Evolutionary conservation across 2,329 filamentous ascomycete genomes (phyloP).

Genomic region (Sarocladium oryzae): DNA sequence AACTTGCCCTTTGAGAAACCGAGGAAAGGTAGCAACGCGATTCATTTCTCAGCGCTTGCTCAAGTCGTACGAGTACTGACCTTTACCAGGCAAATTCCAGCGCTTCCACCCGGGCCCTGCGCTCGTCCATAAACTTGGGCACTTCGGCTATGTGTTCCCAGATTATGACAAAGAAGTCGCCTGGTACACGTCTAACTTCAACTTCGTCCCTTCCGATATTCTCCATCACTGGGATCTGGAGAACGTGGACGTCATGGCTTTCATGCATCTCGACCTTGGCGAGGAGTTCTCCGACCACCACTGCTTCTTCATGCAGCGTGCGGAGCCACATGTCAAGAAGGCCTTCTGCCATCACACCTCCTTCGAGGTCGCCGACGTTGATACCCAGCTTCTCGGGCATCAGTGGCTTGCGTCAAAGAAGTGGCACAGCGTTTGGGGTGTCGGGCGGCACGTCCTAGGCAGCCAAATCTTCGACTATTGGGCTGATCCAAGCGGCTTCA

Average conservation of each 20-base stretch:
- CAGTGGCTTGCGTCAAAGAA: constrained; percentile 47
- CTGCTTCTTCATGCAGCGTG: constrained; percentile 40
- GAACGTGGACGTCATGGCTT: constrained; percentile 27
- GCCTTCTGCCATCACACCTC: constrained; percentile 19
- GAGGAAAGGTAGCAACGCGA: constrained; percentile 3
- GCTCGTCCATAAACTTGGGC: constrained; percentile 31
- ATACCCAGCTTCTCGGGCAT: constrained; percentile 54
- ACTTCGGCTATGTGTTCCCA: constrained; percentile 28
- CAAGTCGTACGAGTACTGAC: too few species aligned
- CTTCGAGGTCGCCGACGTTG: constrained; percentile 50
- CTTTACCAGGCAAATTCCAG: constrained; percentile 22
- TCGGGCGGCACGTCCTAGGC: constrained; percentile 54
- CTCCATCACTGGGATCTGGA: constrained; percentile 12
- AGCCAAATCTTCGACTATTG: constrained; percentile 60
- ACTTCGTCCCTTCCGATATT: constrained; percentile 31
- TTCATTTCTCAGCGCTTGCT: not conserved
- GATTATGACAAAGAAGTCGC: constrained; percentile 25
- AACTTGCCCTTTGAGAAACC: constrained; percentile 10
- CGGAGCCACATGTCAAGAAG: constrained; percentile 12
- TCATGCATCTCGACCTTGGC: constrained; percentile 49
- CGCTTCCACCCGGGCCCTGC: constrained; percentile 26
- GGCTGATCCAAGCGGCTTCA: constrained; percentile 46
- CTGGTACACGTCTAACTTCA: constrained; percentile 35
- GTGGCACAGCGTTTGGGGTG: constrained; percentile 52
- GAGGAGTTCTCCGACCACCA: constrained; percentile 47